A percentile compares a stretch with the other conserved stretches of the same genome.
Conservation (phyloP, 2,329 filamentous ascomycete genomes). For the Myriosclerotinia scirpicola region DNA sequence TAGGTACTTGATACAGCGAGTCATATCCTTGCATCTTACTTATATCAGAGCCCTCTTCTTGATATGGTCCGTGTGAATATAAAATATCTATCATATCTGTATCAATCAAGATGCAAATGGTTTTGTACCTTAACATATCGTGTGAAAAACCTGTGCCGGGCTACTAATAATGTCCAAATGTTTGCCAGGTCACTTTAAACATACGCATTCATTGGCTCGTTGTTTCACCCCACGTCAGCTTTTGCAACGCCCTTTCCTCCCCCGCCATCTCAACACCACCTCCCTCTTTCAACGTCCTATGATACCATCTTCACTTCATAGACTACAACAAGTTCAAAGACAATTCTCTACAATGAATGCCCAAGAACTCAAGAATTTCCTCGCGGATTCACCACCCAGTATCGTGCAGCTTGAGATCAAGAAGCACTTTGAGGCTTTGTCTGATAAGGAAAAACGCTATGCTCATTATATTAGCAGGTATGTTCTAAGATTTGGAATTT, state of each 20-base stretch:
- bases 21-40: slow-evolving; percentile 6
- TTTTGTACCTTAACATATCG: neutral
- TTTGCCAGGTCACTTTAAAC: slow-evolving; percentile 10
- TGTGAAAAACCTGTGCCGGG: neutral
- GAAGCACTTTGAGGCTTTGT: slow-evolving; percentile 82
- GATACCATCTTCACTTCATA: slow-evolving; percentile 29
- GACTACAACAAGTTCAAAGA: slow-evolving; percentile 31
- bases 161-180: slow-evolving; percentile 9
- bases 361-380: slow-evolving; percentile 69
- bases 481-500: slow-evolving; percentile 29
- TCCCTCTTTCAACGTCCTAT: slow-evolving; percentile 16
- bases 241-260: slow-evolving; percentile 15
- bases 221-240: slow-evolving; percentile 22
- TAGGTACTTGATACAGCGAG: neutral
- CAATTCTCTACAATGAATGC: slow-evolving; percentile 51
- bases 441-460: slow-evolving; percentile 80
- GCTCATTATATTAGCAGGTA: slow-evolving; percentile 85
- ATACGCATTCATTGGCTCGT: slow-evolving; percentile 17
- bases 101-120: neutral
- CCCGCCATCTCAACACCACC: slow-evolving; percentile 5
- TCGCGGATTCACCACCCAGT: slow-evolving; percentile 86
- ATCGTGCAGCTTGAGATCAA: slow-evolving; percentile 87
- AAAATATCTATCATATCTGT: neutral
- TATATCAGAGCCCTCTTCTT: neutral
- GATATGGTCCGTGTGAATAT: slow-evolving; percentile 17